A percentile compares a stretch with the other conserved stretches of the same genome.
These are phyloP conservation scores for Colletotrichum eremochloae DNA, from an alignment of 2,329 filamentous ascomycete species.

Conservation along the genomic window DNA sequence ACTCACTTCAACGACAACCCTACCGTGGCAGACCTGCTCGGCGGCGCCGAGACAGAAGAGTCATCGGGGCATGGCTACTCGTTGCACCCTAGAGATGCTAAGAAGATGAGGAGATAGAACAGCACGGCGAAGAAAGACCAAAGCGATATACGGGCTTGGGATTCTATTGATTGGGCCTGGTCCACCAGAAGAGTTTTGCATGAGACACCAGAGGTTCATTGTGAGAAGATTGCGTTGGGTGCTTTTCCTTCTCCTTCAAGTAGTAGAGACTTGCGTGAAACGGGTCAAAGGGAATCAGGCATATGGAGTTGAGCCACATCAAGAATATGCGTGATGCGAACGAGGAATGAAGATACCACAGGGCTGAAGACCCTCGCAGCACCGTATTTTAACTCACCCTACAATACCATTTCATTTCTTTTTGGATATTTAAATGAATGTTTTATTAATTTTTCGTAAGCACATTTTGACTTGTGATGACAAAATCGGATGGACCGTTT, in stretches of 20 bases:
- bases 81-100: slow-evolving; percentile 27
- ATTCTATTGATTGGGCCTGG: background rate
- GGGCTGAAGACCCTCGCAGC: slow-evolving; percentile 14
- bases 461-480: background rate
- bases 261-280: slow-evolving; percentile 1
- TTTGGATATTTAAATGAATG: background rate
- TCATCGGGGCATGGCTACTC: slow-evolving; percentile 38
- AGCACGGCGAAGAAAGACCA: background rate
- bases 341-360: slow-evolving; percentile 34
- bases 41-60: slow-evolving; percentile 49
- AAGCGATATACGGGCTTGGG: background rate
- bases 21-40: slow-evolving; percentile 53
- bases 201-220: background rate
- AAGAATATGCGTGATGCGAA: slow-evolving; percentile 3
- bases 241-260: slow-evolving; percentile 2
- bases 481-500: background rate
- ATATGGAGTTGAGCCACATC: slow-evolving; percentile 11
- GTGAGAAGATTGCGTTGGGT: background rate
- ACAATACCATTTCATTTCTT: background rate
- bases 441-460: background rate
- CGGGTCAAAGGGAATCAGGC: background rate
- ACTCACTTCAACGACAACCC: slow-evolving; percentile 58
- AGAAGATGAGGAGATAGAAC: slow-evolving; percentile 32
- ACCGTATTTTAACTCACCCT: background rate
- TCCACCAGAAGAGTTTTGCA: background rate